Percentiles rank a stretch among this genome's conserved stretches.
These are phyloP conservation scores for Turritis glabra DNA, from an alignment of 345 rosid genomes.

Conservation along the genomic window DNA sequence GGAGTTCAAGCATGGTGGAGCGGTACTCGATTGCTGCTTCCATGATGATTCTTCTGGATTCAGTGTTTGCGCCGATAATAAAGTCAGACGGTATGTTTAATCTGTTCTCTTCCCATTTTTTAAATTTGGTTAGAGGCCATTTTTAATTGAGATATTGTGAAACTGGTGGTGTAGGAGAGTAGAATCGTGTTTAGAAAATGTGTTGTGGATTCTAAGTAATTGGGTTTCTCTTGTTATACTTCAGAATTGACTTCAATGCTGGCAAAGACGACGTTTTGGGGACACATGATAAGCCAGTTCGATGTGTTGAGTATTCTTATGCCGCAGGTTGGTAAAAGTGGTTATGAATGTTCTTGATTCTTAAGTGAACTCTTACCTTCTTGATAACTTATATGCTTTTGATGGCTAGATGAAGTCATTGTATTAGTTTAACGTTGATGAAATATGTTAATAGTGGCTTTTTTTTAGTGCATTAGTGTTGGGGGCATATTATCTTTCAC, in stretches of 20 bases:
- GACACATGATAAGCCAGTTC: conserved; percentile 83
- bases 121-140: not conserved
- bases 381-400: not conserved
- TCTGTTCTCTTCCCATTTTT: not conserved
- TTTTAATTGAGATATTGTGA: not conserved
- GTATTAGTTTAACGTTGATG: not conserved
- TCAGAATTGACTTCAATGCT: conserved; percentile 79
- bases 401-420: not conserved
- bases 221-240: conserved; percentile 23
- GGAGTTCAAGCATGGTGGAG: conserved; percentile 89
- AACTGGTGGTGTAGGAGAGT: not conserved
- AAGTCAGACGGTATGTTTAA: conserved; percentile 62
- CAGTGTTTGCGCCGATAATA: conserved; percentile 74
- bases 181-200: not conserved
- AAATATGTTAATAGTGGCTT: not conserved
- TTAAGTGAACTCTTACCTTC: not conserved
- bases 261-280: conserved; percentile 90
- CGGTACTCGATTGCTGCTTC: conserved; percentile 96
- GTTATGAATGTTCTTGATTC: not conserved
- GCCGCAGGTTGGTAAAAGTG: conserved; percentile 68
- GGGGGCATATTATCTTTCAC: not conserved
- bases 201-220: not conserved
- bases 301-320: conserved; percentile 93
- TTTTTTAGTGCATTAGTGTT: not conserved
- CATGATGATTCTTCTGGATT: conserved; percentile 97